Percentiles rank a stretch among this genome's conserved stretches.
Evolutionary conservation across 257 asterid genomes (phyloP).

Genomic region (Capsicum chinense): DNA sequence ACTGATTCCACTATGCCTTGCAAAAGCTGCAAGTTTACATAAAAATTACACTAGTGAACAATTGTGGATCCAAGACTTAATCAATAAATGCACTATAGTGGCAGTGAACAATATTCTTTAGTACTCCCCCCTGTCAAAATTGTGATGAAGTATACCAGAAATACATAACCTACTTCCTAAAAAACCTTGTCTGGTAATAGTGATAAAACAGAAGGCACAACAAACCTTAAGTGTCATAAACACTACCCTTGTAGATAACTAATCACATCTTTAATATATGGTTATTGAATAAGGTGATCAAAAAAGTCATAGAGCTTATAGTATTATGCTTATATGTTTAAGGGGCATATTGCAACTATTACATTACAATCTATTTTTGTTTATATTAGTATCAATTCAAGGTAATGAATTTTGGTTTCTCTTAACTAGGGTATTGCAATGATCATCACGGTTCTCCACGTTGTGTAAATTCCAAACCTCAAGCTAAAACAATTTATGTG

Average conservation of each 20-base stretch:
- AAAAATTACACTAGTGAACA: neutral
- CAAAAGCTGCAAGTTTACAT: slow-evolving; percentile 54
- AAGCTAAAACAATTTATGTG: too few relatives aligned
- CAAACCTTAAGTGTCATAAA: neutral
- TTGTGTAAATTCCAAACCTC: too few relatives aligned
- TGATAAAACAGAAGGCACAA: neutral
- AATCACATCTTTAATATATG: too few relatives aligned
- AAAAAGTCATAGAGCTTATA: too few relatives aligned
- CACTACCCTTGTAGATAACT: neutral
- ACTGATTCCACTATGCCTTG: slow-evolving; percentile 79
- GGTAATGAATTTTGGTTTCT: too few relatives aligned
- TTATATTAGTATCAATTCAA: neutral
- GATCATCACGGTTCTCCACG: too few relatives aligned
- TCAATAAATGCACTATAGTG: neutral
- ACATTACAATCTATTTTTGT: too few relatives aligned
- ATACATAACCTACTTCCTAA: neutral
- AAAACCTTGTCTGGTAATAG: neutral
- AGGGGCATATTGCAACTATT: too few relatives aligned
- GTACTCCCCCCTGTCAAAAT: too few relatives aligned
- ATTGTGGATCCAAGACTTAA: neutral
- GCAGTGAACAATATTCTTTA: neutral
- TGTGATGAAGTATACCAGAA: neutral
- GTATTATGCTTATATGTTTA: too few relatives aligned
- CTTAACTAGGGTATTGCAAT: neutral
- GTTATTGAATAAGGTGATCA: too few relatives aligned